phyloP scores from a whole-genome alignment of 2,329 filamentous ascomycete species.

The Stagonosporopsis vannaccii region DNA sequence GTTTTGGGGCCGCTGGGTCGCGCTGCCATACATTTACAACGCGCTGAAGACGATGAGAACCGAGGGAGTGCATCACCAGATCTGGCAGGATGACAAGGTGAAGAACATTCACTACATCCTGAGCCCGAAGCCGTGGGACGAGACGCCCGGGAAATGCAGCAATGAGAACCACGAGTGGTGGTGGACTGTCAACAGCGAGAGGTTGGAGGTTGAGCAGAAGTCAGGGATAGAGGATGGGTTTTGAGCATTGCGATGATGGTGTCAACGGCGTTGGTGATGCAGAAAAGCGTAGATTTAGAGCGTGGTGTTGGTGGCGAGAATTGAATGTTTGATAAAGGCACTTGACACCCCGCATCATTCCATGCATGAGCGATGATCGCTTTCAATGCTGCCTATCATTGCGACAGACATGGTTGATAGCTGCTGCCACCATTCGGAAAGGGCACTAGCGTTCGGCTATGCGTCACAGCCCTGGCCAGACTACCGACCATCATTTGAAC shows the following conservation, averaged over 20 bases:
- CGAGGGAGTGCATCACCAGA: slow-evolving; percentile 63
- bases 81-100: slow-evolving; percentile 67
- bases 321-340: slow-evolving; percentile 1
- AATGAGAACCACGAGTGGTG: slow-evolving; percentile 65
- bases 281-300: slow-evolving; percentile 7
- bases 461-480: neutral
- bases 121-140: slow-evolving; percentile 70
- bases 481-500: neutral
- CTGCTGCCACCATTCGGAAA: neutral
- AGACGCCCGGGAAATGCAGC: slow-evolving; percentile 53
- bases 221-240: slow-evolving; percentile 61
- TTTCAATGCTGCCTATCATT: neutral
- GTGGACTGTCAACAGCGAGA: slow-evolving; percentile 61
- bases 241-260: slow-evolving; percentile 28
- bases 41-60: slow-evolving; percentile 66
- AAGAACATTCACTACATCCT: slow-evolving; percentile 71
- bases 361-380: neutral
- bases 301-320: slow-evolving; percentile 4
- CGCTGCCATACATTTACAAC: slow-evolving; percentile 67
- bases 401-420: neutral
- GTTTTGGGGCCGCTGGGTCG: slow-evolving; percentile 65
- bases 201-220: slow-evolving; percentile 57
- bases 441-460: slow-evolving; percentile 7
- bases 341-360: neutral
- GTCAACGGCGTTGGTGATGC: neutral